phyloP scores from a whole-genome alignment of 2,329 filamentous ascomycete genomes.

The Plectosphaerella plurivora region DNA sequence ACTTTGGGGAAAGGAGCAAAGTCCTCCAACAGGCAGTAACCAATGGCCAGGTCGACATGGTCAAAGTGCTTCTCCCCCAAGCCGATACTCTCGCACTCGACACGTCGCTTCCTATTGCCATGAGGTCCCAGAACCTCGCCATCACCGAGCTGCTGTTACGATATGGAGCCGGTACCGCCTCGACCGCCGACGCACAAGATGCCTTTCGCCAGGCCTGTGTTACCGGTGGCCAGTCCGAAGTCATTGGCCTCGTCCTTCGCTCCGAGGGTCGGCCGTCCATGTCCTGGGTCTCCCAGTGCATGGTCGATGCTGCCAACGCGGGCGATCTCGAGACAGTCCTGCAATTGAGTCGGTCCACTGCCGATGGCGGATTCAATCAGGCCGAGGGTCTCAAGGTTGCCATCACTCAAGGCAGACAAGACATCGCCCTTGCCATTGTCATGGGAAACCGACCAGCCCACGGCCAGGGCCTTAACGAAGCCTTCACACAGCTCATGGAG shows the following conservation, averaged over 20 bases:
- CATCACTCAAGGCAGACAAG: conserved; percentile 41
- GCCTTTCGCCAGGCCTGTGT: conserved; percentile 49
- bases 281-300: conserved; percentile 40
- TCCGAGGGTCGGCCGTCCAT: conserved; percentile 42
- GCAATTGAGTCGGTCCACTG: conserved; percentile 45
- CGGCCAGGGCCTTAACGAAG: conserved; percentile 40
- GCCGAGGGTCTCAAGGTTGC: conserved; percentile 49
- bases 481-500: conserved; percentile 42
- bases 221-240: conserved; percentile 35
- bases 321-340: conserved; percentile 47
- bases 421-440: conserved; percentile 51
- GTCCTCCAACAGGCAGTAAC: conserved; percentile 47
- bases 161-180: conserved; percentile 37
- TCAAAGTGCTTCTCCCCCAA: conserved; percentile 48
- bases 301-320: conserved; percentile 45
- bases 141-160: conserved; percentile 44
- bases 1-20: conserved; percentile 41
- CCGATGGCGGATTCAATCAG: conserved; percentile 47
- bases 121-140: conserved; percentile 34
- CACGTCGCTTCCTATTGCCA: conserved; percentile 42
- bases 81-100: conserved; percentile 48
- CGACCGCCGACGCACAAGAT: conserved; percentile 43
- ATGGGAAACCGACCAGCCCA: conserved; percentile 49
- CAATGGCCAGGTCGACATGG: conserved; percentile 45
- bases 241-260: conserved; percentile 44